Conservation (phyloP, 116 monocot species). For the Zostera marina region DNA sequence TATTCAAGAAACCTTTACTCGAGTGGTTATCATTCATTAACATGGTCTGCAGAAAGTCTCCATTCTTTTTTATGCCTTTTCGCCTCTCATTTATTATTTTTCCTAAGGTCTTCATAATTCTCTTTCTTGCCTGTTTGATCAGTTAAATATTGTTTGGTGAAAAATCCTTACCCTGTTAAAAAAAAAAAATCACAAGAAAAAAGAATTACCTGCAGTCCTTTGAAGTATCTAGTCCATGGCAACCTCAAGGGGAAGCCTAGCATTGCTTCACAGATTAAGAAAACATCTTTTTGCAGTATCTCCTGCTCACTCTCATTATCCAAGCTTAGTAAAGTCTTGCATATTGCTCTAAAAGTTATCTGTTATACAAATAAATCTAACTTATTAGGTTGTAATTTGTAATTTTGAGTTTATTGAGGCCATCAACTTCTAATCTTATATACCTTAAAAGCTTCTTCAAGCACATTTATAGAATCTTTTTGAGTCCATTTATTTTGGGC, state of each 20-base stretch:
- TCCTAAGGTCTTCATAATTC: conserved; percentile 31
- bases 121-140: conserved; percentile 40
- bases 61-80: conserved; percentile 14
- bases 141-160: not conserved
- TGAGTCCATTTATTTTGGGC: conserved; percentile 28
- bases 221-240: conserved; percentile 46
- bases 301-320: conserved; percentile 28
- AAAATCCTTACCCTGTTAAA: no score
- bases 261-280: conserved; percentile 54
- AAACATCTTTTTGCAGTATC: conserved; percentile 38
- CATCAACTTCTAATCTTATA: not conserved
- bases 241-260: conserved; percentile 44
- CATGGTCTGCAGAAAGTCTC: conserved; percentile 41
- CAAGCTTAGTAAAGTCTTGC: conserved; percentile 51
- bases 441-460: conserved; percentile 62
- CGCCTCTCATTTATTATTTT: conserved; percentile 26
- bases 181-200: not conserved
- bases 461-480: conserved; percentile 21
- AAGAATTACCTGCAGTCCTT: conserved; percentile 39
- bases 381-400: no score
- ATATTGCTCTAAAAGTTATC: conserved; percentile 63
- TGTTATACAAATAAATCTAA: conserved; percentile 3
- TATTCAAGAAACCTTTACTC: conserved; percentile 11
- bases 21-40: conserved; percentile 10
- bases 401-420: not conserved